A percentile compares a stretch with the other conserved stretches of the same genome.
Conservation (phyloP, 2,329 filamentous ascomycete species). For the Scedosporium minutisporum region DNA sequence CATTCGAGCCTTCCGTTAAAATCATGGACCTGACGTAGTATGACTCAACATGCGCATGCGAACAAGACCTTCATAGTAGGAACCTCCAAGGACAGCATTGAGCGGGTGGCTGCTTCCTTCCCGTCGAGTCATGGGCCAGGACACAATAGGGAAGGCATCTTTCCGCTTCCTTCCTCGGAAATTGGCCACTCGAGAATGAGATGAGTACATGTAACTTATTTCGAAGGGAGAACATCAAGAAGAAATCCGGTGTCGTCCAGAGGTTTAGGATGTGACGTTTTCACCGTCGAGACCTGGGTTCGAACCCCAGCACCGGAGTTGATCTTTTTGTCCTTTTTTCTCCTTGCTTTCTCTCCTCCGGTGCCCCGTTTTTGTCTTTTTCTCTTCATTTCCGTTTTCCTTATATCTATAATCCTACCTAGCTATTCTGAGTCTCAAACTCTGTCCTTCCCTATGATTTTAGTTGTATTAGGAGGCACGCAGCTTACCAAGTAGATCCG, state of each 20-base stretch:
- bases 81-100: no score
- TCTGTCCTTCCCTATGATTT: no score
- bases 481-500: no score
- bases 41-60: no score
- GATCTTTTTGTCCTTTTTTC: background rate
- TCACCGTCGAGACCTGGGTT: constrained; percentile 7
- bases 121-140: background rate
- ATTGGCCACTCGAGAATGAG: background rate
- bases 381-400: constrained; percentile 9
- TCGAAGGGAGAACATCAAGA: background rate
- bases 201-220: background rate
- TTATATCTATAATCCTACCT: constrained; percentile 2
- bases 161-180: background rate
- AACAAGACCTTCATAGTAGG: no score
- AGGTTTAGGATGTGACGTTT: constrained; percentile 7
- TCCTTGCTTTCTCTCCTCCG: background rate
- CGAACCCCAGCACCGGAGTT: constrained; percentile 6
- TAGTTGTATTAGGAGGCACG: no score
- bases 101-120: background rate
- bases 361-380: constrained; percentile 16
- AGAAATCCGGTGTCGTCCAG: constrained; percentile 6
- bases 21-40: no score
- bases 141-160: background rate
- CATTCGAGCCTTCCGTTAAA: no score
- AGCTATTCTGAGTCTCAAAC: no score